These are phyloP conservation scores for Lobosporangium transversale DNA, from an alignment of 192 early-diverging fungal species.

Conservation along the genomic window DNA sequence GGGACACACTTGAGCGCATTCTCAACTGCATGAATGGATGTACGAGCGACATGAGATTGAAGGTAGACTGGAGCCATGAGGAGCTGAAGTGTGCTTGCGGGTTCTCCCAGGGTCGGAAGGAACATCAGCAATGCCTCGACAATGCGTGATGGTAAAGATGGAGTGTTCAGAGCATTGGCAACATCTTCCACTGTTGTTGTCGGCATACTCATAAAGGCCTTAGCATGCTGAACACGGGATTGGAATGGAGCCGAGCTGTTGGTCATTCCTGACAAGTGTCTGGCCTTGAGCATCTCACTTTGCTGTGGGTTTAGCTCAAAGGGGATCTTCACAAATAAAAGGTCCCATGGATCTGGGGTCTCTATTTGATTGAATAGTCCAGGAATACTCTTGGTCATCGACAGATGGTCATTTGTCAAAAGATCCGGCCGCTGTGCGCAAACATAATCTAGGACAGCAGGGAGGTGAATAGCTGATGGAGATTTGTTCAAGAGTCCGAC, in stretches of 20 bases:
- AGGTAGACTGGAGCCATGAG: conserved; percentile 41
- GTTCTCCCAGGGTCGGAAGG: conserved; percentile 37
- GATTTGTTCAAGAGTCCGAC: conserved; percentile 19
- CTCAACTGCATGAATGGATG: conserved; percentile 46
- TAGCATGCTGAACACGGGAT: conserved; percentile 37
- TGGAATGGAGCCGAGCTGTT: conserved; percentile 20
- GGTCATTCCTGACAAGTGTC: conserved; percentile 36
- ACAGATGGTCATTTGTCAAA: conserved; percentile 19
- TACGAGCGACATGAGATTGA: conserved; percentile 43
- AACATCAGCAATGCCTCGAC: conserved; percentile 38
- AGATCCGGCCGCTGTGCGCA: conserved; percentile 10
- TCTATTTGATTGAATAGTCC: conserved; percentile 40
- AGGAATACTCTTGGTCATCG: conserved; percentile 14
- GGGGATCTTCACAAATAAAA: conserved; percentile 20
- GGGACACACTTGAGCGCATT: conserved; percentile 43
- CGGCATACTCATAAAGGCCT: conserved; percentile 27
- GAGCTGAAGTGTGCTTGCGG: conserved; percentile 21
- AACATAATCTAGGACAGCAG: conserved; percentile 9
- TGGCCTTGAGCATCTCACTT: conserved; percentile 25
- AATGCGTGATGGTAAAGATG: conserved; percentile 40
- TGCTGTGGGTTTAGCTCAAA: conserved; percentile 23
- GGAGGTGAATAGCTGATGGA: conserved; percentile 17
- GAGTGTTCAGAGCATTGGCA: conserved; percentile 26
- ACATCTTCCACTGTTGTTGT: conserved; percentile 42
- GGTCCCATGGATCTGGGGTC: conserved; percentile 4